phyloP scores from a whole-genome alignment of 169 alveolate species.

The Plasmodium falciparum region DNA sequence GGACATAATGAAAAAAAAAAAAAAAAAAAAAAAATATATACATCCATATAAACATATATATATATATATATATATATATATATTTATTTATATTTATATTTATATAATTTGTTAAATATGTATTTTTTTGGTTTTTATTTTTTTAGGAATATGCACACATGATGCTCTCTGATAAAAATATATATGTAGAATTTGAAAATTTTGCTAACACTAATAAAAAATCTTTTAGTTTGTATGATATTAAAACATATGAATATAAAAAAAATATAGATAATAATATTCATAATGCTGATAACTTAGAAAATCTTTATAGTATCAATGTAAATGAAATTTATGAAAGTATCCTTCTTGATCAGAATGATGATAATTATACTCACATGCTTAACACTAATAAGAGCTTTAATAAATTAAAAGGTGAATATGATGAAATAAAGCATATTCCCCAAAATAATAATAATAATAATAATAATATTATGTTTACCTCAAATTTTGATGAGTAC shows the following conservation, averaged over 20 bases:
- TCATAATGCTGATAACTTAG: background rate
- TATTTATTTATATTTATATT: background rate
- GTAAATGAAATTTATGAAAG: slow-evolving; percentile 41
- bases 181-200: background rate
- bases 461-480: background rate
- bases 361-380: background rate
- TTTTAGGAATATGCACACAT: slow-evolving; percentile 40
- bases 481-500: background rate
- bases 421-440: background rate
- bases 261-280: background rate
- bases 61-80: background rate
- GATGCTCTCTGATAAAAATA: slow-evolving; percentile 56
- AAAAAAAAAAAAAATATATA: background rate
- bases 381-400: background rate
- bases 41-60: background rate
- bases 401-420: background rate
- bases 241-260: background rate
- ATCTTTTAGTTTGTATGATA: too few species aligned
- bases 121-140: background rate
- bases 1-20: background rate
- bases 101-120: background rate
- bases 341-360: slow-evolving; percentile 17
- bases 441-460: background rate
- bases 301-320: slow-evolving; percentile 19
- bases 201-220: too few species aligned